Percentiles rank a stretch among this genome's conserved stretches.
Conservation (phyloP, 192 early-diverging fungal genomes). For the Backusella luteola region DNA sequence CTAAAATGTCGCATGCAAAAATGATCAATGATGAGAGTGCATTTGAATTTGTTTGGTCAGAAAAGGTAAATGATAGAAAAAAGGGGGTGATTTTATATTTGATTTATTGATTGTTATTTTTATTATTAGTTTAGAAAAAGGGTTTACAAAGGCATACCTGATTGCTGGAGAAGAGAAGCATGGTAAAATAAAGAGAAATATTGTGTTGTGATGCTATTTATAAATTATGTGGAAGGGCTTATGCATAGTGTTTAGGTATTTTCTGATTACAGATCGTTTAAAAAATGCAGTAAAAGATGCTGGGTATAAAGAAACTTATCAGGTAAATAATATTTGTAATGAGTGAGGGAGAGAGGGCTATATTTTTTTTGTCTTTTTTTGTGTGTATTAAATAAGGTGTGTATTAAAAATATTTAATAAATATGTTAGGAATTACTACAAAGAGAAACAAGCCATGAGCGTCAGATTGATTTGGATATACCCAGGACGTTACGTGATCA, state of each 20-base stretch:
- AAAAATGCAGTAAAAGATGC: slow-evolving; percentile 16
- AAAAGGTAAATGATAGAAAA: slow-evolving; percentile 24
- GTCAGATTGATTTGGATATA: slow-evolving; percentile 60
- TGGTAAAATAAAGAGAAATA: slow-evolving; percentile 36
- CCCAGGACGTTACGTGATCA: slow-evolving; percentile 56
- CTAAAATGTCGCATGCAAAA: slow-evolving; percentile 24
- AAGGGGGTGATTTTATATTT: neutral
- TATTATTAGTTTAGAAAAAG: slow-evolving; percentile 41
- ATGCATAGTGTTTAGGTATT: slow-evolving; percentile 28
- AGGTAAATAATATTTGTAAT: slow-evolving; percentile 17
- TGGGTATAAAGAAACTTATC: slow-evolving; percentile 15
- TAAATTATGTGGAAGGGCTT: slow-evolving; percentile 1
- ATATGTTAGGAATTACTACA: slow-evolving; percentile 21
- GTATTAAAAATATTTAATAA: neutral
- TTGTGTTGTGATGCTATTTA: neutral
- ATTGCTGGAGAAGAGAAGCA: slow-evolving; percentile 54
- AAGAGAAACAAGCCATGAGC: slow-evolving; percentile 42
- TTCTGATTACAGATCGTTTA: slow-evolving; percentile 26
- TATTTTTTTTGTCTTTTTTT: neutral
- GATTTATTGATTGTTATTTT: neutral
- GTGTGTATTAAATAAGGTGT: neutral
- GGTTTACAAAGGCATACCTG: slow-evolving; percentile 59
- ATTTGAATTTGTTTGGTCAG: slow-evolving; percentile 22
- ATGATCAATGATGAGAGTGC: slow-evolving; percentile 13
- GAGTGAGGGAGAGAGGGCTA: neutral